Percentiles rank a stretch among this genome's conserved stretches.
phyloP scores from a whole-genome alignment of 495 filamentous ascomycete genomes.

The Glutinoglossum americanum region DNA sequence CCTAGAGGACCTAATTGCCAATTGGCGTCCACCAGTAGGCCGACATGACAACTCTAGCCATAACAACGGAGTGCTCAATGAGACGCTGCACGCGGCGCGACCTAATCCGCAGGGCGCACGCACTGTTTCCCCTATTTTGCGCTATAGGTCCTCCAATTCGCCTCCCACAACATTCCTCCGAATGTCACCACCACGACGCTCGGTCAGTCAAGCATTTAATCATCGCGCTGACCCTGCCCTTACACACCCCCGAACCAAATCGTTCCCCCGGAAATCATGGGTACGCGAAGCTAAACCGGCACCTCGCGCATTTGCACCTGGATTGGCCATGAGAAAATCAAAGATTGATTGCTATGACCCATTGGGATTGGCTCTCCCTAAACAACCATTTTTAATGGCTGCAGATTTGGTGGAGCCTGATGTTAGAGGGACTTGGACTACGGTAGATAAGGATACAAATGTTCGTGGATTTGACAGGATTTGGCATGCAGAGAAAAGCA shows the following conservation, averaged over 20 bases:
- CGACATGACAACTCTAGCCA: background rate
- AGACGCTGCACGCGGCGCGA: background rate
- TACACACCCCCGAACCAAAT: background rate
- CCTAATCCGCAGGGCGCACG: too few relatives aligned
- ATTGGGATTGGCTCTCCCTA: background rate
- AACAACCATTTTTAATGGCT: background rate
- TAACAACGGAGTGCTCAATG: background rate
- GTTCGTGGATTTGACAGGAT: background rate
- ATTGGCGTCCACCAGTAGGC: background rate
- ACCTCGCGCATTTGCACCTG: conserved; percentile 1
- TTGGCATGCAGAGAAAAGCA: background rate
- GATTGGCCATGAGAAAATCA: conserved; percentile 2
- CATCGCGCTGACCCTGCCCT: background rate
- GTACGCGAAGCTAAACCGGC: background rate
- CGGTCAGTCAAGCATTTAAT: background rate
- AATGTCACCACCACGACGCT: background rate
- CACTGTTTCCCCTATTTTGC: too few relatives aligned
- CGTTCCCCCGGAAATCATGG: background rate
- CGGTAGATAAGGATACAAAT: background rate
- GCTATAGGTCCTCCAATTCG: too few relatives aligned
- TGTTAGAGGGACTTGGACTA: conserved; percentile 3
- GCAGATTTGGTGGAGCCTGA: background rate
- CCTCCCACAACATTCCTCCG: background rate
- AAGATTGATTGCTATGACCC: conserved; percentile 4
- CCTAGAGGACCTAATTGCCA: background rate